Evolutionary conservation across 495 filamentous ascomycete genomes (phyloP).

Genomic region (Neurospora terricola): DNA sequence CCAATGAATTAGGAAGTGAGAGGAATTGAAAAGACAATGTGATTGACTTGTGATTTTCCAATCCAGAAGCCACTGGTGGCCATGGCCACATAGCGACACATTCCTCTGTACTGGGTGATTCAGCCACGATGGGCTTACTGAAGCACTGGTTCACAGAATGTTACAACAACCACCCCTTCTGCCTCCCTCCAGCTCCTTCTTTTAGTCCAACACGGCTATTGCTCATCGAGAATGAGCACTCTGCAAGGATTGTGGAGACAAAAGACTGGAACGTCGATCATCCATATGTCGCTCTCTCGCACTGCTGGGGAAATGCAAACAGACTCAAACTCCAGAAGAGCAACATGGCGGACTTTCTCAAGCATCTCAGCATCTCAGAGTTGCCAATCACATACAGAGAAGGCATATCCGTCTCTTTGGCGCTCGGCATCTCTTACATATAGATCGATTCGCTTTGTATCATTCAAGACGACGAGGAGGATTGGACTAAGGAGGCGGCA

Average conservation of each 20-base stretch:
- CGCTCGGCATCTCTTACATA: background rate
- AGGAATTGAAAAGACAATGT: background rate
- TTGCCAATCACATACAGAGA: background rate
- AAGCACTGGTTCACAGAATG: background rate
- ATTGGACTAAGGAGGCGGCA: background rate
- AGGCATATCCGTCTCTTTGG: background rate
- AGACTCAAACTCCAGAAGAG: background rate
- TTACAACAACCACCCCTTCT: background rate
- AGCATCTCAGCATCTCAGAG: background rate
- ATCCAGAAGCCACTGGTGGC: background rate
- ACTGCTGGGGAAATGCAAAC: background rate
- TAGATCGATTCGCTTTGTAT: background rate
- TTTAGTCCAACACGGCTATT: background rate
- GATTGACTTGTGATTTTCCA: background rate
- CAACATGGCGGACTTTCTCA: background rate
- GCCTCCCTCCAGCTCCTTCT: background rate
- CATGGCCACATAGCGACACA: background rate
- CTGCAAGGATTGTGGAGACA: background rate
- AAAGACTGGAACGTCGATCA: background rate
- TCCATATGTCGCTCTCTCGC: background rate
- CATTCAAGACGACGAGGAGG: background rate
- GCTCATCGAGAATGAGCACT: background rate
- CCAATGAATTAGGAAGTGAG: accelerated
- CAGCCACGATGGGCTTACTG: background rate
- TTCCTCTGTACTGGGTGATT: background rate